phyloP scores from a whole-genome alignment of 1,284 basidiomycete genomes.

The Porogramme epimiltina region DNA sequence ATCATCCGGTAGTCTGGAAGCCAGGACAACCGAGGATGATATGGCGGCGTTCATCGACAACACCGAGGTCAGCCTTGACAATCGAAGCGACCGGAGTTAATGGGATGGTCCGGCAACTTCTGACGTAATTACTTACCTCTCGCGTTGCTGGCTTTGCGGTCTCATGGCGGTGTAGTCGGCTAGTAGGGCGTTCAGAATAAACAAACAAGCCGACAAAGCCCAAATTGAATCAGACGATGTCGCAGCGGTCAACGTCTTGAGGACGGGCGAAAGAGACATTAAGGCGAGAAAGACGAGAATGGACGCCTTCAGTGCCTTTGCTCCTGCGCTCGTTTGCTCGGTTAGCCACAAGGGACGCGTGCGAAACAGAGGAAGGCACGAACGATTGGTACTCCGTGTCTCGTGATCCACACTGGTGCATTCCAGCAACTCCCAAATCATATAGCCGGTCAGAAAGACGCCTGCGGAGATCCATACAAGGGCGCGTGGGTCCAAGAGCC shows the following conservation, averaged over 20 bases:
- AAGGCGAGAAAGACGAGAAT: slow-evolving; percentile 88
- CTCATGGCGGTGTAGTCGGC: slow-evolving; percentile 61
- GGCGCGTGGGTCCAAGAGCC: slow-evolving; percentile 64
- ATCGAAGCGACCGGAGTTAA: slow-evolving; percentile 23
- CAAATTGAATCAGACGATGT: slow-evolving; percentile 97
- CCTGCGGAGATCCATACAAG: slow-evolving; percentile 69
- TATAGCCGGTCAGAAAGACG: slow-evolving; percentile 62
- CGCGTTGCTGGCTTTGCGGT: slow-evolving; percentile 34
- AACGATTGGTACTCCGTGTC: slow-evolving; percentile 32
- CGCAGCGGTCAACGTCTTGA: slow-evolving; percentile 90
- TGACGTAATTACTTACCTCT: slow-evolving; percentile 35
- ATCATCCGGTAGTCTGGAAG: slow-evolving; percentile 85
- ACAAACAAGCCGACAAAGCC: slow-evolving; percentile 79
- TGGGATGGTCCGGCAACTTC: slow-evolving; percentile 13
- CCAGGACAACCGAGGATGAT: slow-evolving; percentile 91
- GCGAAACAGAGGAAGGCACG: slow-evolving; percentile 14
- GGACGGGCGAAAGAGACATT: slow-evolving; percentile 87
- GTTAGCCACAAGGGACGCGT: neutral
- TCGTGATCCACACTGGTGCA: slow-evolving; percentile 21
- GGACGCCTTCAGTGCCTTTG: slow-evolving; percentile 72
- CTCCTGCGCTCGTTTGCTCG: slow-evolving; percentile 42
- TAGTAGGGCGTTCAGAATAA: slow-evolving; percentile 63
- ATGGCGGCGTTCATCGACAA: slow-evolving; percentile 95
- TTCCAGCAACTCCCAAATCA: slow-evolving; percentile 63
- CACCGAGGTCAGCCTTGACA: slow-evolving; percentile 78